Evolutionary conservation across 208 protist genomes (phyloP), one percentile per base, ranked within the genome.

Genomic region (Trypanosoma lewisi): DNA sequence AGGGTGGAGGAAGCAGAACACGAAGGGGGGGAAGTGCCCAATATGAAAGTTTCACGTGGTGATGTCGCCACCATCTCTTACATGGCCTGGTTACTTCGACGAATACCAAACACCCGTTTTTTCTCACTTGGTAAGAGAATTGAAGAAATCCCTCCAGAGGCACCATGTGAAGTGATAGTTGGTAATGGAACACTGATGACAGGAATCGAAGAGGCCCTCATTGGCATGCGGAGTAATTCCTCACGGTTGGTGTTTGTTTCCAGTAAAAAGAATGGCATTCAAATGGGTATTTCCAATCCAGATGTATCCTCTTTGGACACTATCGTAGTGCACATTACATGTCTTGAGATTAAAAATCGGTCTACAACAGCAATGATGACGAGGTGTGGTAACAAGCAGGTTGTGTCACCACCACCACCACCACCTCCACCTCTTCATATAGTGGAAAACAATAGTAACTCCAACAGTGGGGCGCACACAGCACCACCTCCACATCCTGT

Each of bases 231-330:
- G 21, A 42, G 50, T 33, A 73, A 71, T 11, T 49, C 73, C 28
- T 74, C 77, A 14, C 67, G 82, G 19, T 67, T 87, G 0, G 60
- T 83, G 21, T 83, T 87, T 52, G n/a, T 86, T 23, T 17, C 73
- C 1, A 73, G 78, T 11, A 61, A 37, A 21, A 66, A 66, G 37
- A 82, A 78, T 4, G 45, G 45, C 7, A 42, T 70, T 58, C 48
- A 37, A n/a, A 48, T 49, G 17, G 70, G 74, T 14, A 47, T 68
- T 8, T 59, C 56, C 27, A 64, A 77, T 53, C 71, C 64, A 8
- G 70, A 78, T 41, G 55, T 82, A 8, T 27, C 52, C 25, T 28
- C 73, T 0, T 37, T 48, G 31, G 76, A 80, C 23, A 71, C 48
- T 31, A 58, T 79, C 33, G 62, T 63, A 21, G 53, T 55, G 21